Conservation (phyloP, 441 rosid species). For the Euphorbia celastroides region DNA sequence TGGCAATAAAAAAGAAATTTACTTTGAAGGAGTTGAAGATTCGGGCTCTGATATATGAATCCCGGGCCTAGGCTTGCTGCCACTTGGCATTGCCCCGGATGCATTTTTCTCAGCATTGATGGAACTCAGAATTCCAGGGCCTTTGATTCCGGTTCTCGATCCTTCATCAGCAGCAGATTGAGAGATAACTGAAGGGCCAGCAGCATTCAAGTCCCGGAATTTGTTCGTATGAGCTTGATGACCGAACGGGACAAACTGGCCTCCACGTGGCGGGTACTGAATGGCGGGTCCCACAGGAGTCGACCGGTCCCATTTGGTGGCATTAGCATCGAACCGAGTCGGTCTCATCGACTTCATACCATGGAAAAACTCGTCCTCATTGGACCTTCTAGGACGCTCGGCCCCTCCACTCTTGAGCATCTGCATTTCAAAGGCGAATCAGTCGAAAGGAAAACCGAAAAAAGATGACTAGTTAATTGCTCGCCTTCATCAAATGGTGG, state of each 20-base stretch:
- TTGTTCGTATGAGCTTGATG: too few relatives aligned
- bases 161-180: slow-evolving; percentile 98
- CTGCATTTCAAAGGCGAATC: too few relatives aligned
- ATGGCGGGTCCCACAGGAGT: too few relatives aligned
- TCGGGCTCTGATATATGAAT: slow-evolving; percentile 45
- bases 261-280: slow-evolving; percentile 44
- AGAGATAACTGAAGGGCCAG: slow-evolving; percentile 44
- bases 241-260: slow-evolving; percentile 44
- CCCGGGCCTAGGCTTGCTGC: slow-evolving; percentile 40
- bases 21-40: slow-evolving; percentile 58
- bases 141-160: slow-evolving; percentile 89
- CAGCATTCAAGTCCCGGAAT: slow-evolving; percentile 47
- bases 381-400: slow-evolving; percentile 44
- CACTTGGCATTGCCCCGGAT: slow-evolving; percentile 37
- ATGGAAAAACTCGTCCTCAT: slow-evolving; percentile 41
- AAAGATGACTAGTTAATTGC: slow-evolving; percentile 11
- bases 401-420: too few relatives aligned
- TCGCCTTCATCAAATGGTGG: slow-evolving; percentile 78
- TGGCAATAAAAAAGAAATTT: slow-evolving; percentile 36
- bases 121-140: slow-evolving; percentile 54
- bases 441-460: too few relatives aligned
- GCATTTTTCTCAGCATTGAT: slow-evolving; percentile 38
- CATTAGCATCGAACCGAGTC: too few relatives aligned
- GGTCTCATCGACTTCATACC: slow-evolving; percentile 44
- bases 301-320: slow-evolving; percentile 53